Evolutionary conservation across 805 yeast genomes (phyloP).

Genomic region (Candida railenensis): DNA sequence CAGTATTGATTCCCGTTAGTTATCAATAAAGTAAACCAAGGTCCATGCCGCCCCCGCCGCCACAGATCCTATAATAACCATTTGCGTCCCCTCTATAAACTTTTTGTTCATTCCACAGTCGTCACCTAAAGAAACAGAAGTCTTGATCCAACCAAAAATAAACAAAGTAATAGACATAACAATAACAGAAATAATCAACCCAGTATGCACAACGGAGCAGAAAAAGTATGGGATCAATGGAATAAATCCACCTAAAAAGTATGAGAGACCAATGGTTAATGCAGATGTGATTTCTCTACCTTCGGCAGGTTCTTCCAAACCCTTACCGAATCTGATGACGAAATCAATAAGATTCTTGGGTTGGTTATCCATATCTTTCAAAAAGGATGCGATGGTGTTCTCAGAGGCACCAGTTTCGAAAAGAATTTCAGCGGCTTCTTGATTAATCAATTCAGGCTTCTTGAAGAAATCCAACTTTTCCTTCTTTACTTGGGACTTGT

Average conservation of each 20-base stretch:
- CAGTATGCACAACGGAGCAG: conserved; percentile 69
- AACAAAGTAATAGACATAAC: conserved; percentile 87
- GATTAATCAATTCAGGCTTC: conserved; percentile 63
- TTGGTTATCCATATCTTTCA: conserved; percentile 71
- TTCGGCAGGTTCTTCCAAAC: conserved; percentile 94
- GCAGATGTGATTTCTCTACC: conserved; percentile 89
- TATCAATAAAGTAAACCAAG: conserved; percentile 75
- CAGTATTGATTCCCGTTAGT: neutral
- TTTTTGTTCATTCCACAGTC: conserved; percentile 63
- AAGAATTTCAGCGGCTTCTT: conserved; percentile 78
- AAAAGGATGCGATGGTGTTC: conserved; percentile 68
- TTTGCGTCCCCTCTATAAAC: conserved; percentile 78
- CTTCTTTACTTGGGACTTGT: conserved; percentile 65
- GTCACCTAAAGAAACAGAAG: conserved; percentile 79
- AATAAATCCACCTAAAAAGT: conserved; percentile 88
- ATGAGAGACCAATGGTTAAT: conserved; percentile 82
- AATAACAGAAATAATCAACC: conserved; percentile 69
- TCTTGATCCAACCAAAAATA: conserved; percentile 82
- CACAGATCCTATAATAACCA: conserved; percentile 93
- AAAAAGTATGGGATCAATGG: conserved; percentile 93
- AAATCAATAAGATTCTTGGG: conserved; percentile 84
- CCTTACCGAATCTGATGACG: conserved; percentile 83
- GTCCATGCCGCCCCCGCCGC: conserved; percentile 98
- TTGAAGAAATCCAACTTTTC: conserved; percentile 69
- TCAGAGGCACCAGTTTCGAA: conserved; percentile 72